phyloP scores from a whole-genome alignment of 768 basidiomycete species.

The Tulasnella sp. region DNA sequence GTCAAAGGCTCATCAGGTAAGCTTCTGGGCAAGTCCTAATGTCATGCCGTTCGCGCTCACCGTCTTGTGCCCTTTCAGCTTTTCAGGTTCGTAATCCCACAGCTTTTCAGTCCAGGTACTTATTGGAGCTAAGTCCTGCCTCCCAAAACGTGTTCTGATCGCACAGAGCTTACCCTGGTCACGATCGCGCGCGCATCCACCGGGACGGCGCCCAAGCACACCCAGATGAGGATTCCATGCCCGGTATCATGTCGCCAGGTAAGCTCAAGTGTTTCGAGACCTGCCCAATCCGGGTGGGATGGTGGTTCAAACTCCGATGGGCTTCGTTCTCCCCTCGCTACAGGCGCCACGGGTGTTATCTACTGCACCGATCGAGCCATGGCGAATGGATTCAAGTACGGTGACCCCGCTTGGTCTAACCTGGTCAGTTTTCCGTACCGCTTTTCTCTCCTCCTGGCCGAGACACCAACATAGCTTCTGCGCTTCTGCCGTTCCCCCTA shows the following conservation, averaged over 20 bases:
- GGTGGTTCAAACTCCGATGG: conserved; percentile 21
- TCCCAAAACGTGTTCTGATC: conserved; percentile 52
- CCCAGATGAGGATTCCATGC: conserved; percentile 76
- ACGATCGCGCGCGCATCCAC: conserved; percentile 37
- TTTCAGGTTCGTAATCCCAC: background rate
- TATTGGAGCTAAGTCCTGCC: conserved; percentile 51
- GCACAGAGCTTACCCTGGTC: conserved; percentile 52
- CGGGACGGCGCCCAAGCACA: background rate
- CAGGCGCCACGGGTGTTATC: conserved; percentile 39
- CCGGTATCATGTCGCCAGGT: conserved; percentile 37
- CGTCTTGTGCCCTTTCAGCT: background rate
- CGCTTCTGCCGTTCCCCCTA: background rate
- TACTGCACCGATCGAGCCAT: conserved; percentile 89
- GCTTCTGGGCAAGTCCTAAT: background rate
- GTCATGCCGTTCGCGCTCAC: background rate
- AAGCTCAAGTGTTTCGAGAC: background rate
- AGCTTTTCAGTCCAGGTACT: background rate
- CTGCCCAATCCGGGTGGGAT: conserved; percentile 54
- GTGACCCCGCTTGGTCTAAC: conserved; percentile 65
- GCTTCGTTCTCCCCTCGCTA: conserved; percentile 15
- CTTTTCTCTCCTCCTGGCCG: background rate
- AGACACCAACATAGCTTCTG: background rate
- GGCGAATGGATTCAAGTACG: conserved; percentile 81
- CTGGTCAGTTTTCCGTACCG: conserved; percentile 24
- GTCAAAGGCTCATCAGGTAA: conserved; percentile 78